Percentiles rank a stretch among this genome's conserved stretches.
These are phyloP conservation scores for Fusarium siculi DNA, from an alignment of 2,329 filamentous ascomycete genomes.

Conservation along the genomic window DNA sequence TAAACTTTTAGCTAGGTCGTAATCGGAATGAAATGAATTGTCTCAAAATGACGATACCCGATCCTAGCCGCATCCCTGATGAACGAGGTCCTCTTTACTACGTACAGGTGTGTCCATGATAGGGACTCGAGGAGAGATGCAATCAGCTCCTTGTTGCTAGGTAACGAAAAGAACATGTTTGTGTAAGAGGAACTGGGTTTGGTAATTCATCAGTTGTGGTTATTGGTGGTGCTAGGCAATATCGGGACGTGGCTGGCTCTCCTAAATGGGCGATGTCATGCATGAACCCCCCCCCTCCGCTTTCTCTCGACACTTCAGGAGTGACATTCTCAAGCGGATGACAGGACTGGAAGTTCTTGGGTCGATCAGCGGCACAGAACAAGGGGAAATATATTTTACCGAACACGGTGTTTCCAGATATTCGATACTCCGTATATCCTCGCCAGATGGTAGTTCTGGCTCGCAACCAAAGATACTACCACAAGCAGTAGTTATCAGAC, in stretches of 20 bases:
- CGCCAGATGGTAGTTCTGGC: not conserved
- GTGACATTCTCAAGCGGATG: conserved; percentile 15
- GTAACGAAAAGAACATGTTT: conserved; percentile 15
- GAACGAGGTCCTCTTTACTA: not conserved
- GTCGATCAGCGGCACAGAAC: conserved; percentile 17
- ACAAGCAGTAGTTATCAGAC: not conserved
- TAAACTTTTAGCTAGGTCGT: conserved; percentile 27
- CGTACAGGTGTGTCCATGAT: conserved; percentile 2
- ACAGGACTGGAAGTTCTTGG: conserved; percentile 14
- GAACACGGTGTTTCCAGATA: not conserved
- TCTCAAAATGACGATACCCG: conserved; percentile 9
- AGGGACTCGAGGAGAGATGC: conserved; percentile 2
- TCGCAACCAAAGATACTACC: not conserved
- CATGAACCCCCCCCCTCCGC: conserved; percentile 40
- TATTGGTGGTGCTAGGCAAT: conserved; percentile 26
- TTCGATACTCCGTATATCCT: not conserved
- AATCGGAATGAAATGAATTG: conserved; percentile 23
- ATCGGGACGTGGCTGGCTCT: conserved; percentile 15
- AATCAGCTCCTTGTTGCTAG: not conserved
- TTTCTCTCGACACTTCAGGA: conserved; percentile 11
- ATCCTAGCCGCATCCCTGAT: conserved; percentile 3
- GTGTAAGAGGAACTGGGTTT: conserved; percentile 18
- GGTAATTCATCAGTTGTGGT: conserved; percentile 27
- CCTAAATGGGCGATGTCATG: conserved; percentile 41
- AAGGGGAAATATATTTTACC: conserved; percentile 12